Percentiles rank a stretch among this genome's conserved stretches.
phyloP scores from a whole-genome alignment of 345 rosid species.

The Abelmoschus esculentus region DNA sequence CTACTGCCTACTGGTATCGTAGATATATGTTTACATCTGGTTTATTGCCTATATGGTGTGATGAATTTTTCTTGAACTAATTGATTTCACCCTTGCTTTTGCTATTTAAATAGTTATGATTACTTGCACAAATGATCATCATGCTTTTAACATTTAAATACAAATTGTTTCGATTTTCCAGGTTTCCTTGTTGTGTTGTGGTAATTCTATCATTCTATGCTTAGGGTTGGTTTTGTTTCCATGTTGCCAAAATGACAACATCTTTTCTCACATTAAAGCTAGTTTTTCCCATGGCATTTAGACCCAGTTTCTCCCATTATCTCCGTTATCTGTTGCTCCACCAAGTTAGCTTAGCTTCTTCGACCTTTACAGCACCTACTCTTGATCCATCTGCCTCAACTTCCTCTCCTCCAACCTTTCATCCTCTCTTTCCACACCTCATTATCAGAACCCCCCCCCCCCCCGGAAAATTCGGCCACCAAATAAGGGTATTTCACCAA shows the following conservation, averaged over 20 bases:
- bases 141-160: background rate
- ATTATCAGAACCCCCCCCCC: background rate
- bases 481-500: constrained; percentile 1
- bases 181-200: background rate
- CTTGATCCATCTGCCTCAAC: background rate
- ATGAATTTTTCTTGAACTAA: background rate
- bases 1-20: too few species aligned
- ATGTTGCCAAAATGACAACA: too few species aligned
- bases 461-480: constrained; percentile 7
- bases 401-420: background rate
- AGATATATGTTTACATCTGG: background rate
- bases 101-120: background rate
- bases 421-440: constrained; percentile 9
- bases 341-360: constrained; percentile 12
- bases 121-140: background rate
- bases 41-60: background rate
- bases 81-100: background rate
- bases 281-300: too few species aligned
- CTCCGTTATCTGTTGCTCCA: background rate
- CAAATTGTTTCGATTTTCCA: background rate
- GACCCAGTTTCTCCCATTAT: constrained; percentile 1
- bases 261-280: too few species aligned
- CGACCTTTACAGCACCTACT: background rate
- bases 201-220: too few species aligned
- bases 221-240: too few species aligned